Percentiles rank a stretch among this genome's conserved stretches.
Evolutionary conservation across 192 early-diverging fungal species (phyloP).

Genomic region (Oehlia diaphana): DNA sequence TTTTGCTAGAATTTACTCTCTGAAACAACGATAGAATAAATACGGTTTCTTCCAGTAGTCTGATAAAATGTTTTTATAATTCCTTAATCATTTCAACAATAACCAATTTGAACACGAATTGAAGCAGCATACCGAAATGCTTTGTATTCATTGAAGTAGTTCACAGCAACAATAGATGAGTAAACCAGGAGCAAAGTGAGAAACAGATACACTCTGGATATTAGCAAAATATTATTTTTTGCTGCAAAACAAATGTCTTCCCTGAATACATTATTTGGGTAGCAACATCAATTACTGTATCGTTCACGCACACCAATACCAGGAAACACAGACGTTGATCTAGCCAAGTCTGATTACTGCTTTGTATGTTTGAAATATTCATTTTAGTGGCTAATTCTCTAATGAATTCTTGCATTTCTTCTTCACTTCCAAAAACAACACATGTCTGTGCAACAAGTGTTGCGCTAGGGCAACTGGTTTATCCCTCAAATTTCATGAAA

Average conservation of each 20-base stretch:
- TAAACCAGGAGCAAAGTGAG: not conserved
- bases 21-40: not conserved
- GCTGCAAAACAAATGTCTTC: not conserved
- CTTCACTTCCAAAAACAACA: not conserved
- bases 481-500: not conserved
- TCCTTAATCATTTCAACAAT: not conserved
- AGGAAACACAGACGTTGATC: not conserved
- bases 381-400: constrained; percentile 73
- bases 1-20: too few relatives aligned
- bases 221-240: constrained; percentile 85
- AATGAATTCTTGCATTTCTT: constrained; percentile 51
- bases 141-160: not conserved
- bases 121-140: not conserved
- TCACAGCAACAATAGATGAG: not conserved
- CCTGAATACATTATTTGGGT: not conserved
- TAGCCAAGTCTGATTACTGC: constrained; percentile 33
- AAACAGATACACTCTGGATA: not conserved
- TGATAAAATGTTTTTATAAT: constrained; percentile 40
- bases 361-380: constrained; percentile 57
- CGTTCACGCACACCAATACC: not conserved
- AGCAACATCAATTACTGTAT: not conserved
- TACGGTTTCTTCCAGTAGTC: not conserved
- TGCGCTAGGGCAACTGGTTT: not conserved
- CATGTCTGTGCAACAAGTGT: not conserved
- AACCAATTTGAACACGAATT: not conserved